A percentile compares a stretch with the other conserved stretches of the same genome.
These are phyloP conservation scores for Paramecium primaurelia DNA, from an alignment of 73 alveolate genomes.

Conservation along the genomic window DNA sequence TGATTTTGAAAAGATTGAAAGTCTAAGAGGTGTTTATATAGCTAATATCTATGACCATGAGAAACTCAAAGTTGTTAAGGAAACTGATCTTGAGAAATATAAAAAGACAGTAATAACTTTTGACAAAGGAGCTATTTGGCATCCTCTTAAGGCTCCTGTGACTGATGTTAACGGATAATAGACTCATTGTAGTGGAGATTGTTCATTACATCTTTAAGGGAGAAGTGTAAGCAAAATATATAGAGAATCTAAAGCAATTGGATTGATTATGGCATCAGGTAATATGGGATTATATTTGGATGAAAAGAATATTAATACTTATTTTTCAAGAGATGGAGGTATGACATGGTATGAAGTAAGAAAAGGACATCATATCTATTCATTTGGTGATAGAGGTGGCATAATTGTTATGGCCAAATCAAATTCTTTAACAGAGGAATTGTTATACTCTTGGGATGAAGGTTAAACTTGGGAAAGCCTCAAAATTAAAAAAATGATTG, in stretches of 20 bases:
- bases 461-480: constrained; percentile 74
- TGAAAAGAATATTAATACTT: constrained; percentile 67
- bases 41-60: constrained; percentile 56
- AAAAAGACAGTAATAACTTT: constrained; percentile 82
- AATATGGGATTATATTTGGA: constrained; percentile 78
- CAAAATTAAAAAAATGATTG: neutral
- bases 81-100: constrained; percentile 3
- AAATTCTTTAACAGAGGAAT: constrained; percentile 71
- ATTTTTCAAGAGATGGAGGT: constrained; percentile 89
- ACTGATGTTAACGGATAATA: constrained; percentile 52
- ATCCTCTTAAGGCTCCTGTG: constrained; percentile 66
- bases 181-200: constrained; percentile 71
- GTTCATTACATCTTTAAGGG: constrained; percentile 84
- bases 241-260: constrained; percentile 76
- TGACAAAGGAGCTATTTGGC: constrained; percentile 93
- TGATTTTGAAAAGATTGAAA: constrained; percentile 68
- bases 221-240: constrained; percentile 77
- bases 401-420: constrained; percentile 88
- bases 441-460: constrained; percentile 78
- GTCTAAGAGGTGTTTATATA: constrained; percentile 62
- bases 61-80: neutral
- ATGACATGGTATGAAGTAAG: constrained; percentile 78
- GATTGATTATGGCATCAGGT: constrained; percentile 86
- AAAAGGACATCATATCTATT: constrained; percentile 86
- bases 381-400: constrained; percentile 97